phyloP scores from a whole-genome alignment of 345 rosid genomes.

The Jatropha curcas region DNA sequence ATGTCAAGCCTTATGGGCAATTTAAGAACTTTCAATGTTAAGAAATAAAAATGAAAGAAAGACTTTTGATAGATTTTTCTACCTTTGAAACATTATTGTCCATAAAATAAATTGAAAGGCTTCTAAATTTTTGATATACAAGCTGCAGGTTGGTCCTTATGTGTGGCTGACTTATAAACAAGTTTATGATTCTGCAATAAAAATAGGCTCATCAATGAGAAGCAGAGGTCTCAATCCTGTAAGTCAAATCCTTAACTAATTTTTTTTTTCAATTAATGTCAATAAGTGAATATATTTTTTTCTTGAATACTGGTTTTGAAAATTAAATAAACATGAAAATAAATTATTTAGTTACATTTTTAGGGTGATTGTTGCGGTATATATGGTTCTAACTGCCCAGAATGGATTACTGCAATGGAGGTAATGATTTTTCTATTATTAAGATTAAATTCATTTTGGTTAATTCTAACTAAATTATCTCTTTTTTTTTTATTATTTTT shows the following conservation, averaged over 20 bases:
- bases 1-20: too few relatives aligned
- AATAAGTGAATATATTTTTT: not conserved
- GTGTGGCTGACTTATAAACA: conserved; percentile 79
- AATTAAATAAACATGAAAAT: conserved; percentile 1
- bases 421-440: conserved; percentile 27
- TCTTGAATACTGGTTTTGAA: too few relatives aligned
- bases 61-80: too few relatives aligned
- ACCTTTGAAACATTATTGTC: not conserved
- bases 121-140: not conserved
- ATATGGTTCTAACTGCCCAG: conserved; percentile 82
- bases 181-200: conserved; percentile 59
- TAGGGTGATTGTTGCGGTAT: conserved; percentile 93
- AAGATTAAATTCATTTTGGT: not conserved
- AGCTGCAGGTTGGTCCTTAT: conserved; percentile 66
- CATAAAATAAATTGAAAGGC: not conserved
- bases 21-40: too few relatives aligned
- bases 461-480: not conserved
- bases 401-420: conserved; percentile 92
- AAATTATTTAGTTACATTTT: not conserved
- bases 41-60: too few relatives aligned
- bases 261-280: too few relatives aligned
- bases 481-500: not conserved
- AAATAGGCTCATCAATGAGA: conserved; percentile 75
- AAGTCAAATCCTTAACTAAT: conserved; percentile 17
- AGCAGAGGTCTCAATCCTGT: conserved; percentile 70